These are phyloP conservation scores for Jatropha curcas DNA, from an alignment of 345 rosid genomes.

Conservation along the genomic window DNA sequence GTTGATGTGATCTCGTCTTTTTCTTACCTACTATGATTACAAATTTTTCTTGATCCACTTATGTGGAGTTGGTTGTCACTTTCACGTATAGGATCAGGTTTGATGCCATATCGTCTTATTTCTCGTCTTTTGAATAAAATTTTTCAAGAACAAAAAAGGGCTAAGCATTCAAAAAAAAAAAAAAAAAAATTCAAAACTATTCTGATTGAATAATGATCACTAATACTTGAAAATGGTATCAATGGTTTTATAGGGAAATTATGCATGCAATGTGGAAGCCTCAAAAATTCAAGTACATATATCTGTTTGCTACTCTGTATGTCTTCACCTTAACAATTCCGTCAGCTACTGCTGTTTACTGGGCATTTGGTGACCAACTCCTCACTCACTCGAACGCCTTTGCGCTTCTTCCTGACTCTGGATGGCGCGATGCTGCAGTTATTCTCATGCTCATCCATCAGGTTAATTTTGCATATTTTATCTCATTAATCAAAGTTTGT, in stretches of 20 bases:
- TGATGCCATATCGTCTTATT: neutral
- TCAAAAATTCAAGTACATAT: constrained; percentile 76
- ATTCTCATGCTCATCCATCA: constrained; percentile 84
- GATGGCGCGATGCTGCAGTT: constrained; percentile 77
- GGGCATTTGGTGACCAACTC: constrained; percentile 88
- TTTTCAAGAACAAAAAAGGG: too few species aligned
- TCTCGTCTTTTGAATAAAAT: too few species aligned
- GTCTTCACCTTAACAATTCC: constrained; percentile 85
- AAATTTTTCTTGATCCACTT: neutral
- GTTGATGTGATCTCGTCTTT: constrained; percentile 4
- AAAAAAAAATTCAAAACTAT: too few species aligned
- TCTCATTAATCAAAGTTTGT: neutral
- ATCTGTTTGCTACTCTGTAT: constrained; percentile 68
- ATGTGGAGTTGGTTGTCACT: constrained; percentile 1
- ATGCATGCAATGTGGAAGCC: constrained; percentile 97
- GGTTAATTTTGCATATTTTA: constrained; percentile 38
- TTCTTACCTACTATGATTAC: neutral
- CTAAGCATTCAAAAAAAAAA: too few species aligned
- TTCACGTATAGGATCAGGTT: neutral
- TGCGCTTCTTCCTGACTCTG: constrained; percentile 58
- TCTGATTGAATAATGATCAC: neutral
- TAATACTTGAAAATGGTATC: neutral
- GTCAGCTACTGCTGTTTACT: constrained; percentile 66
- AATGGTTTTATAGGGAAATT: constrained; percentile 53
- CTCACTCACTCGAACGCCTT: constrained; percentile 76